A percentile compares a stretch with the other conserved stretches of the same genome.
Conservation (phyloP, 2,329 filamentous ascomycete genomes). For the Curvularia lunata region DNA sequence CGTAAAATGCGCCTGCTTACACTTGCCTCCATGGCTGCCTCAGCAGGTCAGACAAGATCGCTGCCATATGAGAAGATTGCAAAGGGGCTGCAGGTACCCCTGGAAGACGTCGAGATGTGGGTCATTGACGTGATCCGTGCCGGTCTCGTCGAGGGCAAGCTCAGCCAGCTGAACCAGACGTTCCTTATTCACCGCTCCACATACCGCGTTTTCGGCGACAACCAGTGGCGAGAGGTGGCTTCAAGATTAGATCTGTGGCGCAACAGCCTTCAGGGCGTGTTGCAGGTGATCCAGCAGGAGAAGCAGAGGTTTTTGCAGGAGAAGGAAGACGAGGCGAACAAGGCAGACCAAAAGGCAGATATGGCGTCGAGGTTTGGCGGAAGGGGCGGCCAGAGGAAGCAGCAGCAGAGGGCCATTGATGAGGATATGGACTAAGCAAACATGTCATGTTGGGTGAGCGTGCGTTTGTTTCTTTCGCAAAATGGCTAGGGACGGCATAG, state of each 20-base stretch:
- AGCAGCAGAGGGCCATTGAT: conserved; percentile 45
- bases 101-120: conserved; percentile 94
- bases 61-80: conserved; percentile 87
- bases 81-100: conserved; percentile 80
- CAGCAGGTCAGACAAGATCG: conserved; percentile 76
- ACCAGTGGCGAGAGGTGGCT: conserved; percentile 96
- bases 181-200: conserved; percentile 96
- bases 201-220: conserved; percentile 95
- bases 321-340: conserved; percentile 77
- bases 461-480: conserved; percentile 27
- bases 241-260: conserved; percentile 91
- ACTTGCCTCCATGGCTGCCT: conserved; percentile 85
- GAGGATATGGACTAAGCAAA: conserved; percentile 45
- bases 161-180: conserved; percentile 88
- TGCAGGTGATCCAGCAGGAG: conserved; percentile 78
- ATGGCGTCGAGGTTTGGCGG: conserved; percentile 37
- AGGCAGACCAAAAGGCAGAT: conserved; percentile 70
- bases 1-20: conserved; percentile 97
- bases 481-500: conserved; percentile 30
- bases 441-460: conserved; percentile 6
- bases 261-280: conserved; percentile 77
- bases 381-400: conserved; percentile 33
- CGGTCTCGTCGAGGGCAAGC: conserved; percentile 92
- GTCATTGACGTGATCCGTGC: conserved; percentile 97
- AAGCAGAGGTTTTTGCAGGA: conserved; percentile 78